Conservation (phyloP, 352 stramenopile species). For the Blastocystis sp. region DNA sequence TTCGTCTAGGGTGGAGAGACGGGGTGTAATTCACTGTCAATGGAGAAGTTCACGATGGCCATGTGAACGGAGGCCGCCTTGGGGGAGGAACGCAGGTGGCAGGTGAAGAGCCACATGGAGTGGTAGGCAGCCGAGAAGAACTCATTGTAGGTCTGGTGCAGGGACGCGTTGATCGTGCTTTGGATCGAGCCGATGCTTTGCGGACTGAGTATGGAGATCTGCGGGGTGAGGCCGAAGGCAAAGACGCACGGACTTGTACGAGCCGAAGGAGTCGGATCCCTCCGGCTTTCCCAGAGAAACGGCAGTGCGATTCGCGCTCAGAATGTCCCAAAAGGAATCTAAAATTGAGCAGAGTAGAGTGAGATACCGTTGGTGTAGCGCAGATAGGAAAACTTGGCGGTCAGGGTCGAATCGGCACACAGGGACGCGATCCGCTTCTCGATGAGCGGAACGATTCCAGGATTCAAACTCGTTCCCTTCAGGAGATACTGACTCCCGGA, state of each 20-base stretch:
- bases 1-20: not conserved
- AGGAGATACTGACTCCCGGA: slow-evolving; percentile 2
- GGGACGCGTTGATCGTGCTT: not conserved
- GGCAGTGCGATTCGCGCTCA: not conserved
- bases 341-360: not conserved
- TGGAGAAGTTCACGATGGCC: not conserved
- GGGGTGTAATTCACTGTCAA: not conserved
- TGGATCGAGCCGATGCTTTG: slow-evolving; percentile 8
- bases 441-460: slow-evolving; percentile 40
- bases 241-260: slow-evolving; percentile 1
- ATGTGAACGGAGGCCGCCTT: not conserved
- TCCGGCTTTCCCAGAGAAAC: not conserved
- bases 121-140: not conserved
- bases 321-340: slow-evolving; percentile 44
- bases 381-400: slow-evolving; percentile 9
- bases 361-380: slow-evolving; percentile 14
- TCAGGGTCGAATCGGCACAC: slow-evolving; percentile 5
- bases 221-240: not conserved
- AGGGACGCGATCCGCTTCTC: slow-evolving; percentile 33
- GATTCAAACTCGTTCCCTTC: slow-evolving; percentile 20
- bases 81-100: not conserved
- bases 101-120: slow-evolving; percentile 18
- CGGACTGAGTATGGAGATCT: slow-evolving; percentile 3
- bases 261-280: not conserved
- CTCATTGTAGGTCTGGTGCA: slow-evolving; percentile 27